These are phyloP conservation scores for Geosmithia morbida DNA, from an alignment of 2,329 filamentous ascomycete genomes.

Conservation along the genomic window DNA sequence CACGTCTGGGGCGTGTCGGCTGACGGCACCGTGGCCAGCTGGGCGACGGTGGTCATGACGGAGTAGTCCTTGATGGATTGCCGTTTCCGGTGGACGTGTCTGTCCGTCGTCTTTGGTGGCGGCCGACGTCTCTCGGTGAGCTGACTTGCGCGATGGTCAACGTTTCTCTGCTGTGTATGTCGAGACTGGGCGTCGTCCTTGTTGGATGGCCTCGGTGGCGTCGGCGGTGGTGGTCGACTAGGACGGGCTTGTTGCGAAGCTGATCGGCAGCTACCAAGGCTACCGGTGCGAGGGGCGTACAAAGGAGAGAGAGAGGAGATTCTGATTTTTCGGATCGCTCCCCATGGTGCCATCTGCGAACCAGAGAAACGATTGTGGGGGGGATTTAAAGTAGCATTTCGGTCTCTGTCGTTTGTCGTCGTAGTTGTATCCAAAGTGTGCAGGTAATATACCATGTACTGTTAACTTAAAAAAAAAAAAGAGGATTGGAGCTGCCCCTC, in stretches of 20 bases:
- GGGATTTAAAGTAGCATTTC: not conserved
- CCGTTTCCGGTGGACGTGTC: not conserved
- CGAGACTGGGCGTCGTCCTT: too few relatives aligned
- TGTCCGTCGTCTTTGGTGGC: not conserved
- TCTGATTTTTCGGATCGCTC: not conserved
- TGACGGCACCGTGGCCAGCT: slow-evolving; percentile 70
- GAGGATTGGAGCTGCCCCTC: not conserved
- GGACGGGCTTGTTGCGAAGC: not conserved
- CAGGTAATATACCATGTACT: not conserved
- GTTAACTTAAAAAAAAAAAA: not conserved
- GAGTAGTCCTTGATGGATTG: not conserved
- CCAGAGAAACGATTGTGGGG: not conserved
- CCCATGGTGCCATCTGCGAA: slow-evolving; percentile 1
- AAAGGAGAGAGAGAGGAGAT: not conserved
- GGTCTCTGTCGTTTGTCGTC: not conserved
- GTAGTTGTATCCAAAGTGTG: not conserved
- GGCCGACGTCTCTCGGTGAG: not conserved
- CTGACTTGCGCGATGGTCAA: too few relatives aligned
- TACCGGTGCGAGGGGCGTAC: not conserved
- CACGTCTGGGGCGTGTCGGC: slow-evolving; percentile 75
- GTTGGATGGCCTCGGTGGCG: too few relatives aligned
- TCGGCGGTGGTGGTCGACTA: too few relatives aligned
- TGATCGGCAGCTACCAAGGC: not conserved
- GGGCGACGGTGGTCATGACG: slow-evolving; percentile 58
- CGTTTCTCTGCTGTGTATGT: too few relatives aligned